Percentiles rank a stretch among this genome's conserved stretches.
Evolutionary conservation across 441 rosid genomes (phyloP).

Genomic region (Populus hybrid): DNA sequence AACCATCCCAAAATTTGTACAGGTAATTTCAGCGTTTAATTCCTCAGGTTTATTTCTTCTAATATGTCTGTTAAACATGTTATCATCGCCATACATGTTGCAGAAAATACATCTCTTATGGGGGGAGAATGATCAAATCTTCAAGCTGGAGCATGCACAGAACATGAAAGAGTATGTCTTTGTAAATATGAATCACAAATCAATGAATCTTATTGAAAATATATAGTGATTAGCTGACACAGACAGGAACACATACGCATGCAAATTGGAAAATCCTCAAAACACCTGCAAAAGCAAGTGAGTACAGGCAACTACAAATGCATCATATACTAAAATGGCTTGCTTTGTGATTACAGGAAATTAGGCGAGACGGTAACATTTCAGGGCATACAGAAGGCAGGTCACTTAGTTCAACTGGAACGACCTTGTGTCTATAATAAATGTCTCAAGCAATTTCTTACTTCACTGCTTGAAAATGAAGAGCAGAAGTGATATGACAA

Average conservation of each 20-base stretch:
- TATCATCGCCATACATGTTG: slow-evolving; percentile 2
- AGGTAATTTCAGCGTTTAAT: slow-evolving; percentile 29
- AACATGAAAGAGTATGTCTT: slow-evolving; percentile 71
- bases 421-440: slow-evolving; percentile 75
- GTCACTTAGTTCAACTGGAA: slow-evolving; percentile 82
- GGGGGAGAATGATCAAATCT: slow-evolving; percentile 71
- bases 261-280: neutral
- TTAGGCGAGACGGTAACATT: slow-evolving; percentile 61
- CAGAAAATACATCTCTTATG: slow-evolving; percentile 80
- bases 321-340: neutral
- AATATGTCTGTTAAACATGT: neutral
- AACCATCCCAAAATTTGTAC: slow-evolving; percentile 51
- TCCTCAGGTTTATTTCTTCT: neutral
- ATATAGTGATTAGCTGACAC: neutral
- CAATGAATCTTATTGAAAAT: neutral
- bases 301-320: neutral
- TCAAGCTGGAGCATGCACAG: slow-evolving; percentile 67
- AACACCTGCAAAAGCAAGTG: no score
- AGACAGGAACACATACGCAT: neutral
- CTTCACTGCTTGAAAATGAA: slow-evolving; percentile 35
- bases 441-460: slow-evolving; percentile 61
- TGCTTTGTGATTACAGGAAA: slow-evolving; percentile 43
- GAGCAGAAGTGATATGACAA: neutral
- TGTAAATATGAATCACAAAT: neutral
- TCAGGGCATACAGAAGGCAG: slow-evolving; percentile 64